Evolutionary conservation across 345 rosid genomes (phyloP), one percentile per base, ranked within the genome.

Genomic region (Tarenaya hassleriana): DNA sequence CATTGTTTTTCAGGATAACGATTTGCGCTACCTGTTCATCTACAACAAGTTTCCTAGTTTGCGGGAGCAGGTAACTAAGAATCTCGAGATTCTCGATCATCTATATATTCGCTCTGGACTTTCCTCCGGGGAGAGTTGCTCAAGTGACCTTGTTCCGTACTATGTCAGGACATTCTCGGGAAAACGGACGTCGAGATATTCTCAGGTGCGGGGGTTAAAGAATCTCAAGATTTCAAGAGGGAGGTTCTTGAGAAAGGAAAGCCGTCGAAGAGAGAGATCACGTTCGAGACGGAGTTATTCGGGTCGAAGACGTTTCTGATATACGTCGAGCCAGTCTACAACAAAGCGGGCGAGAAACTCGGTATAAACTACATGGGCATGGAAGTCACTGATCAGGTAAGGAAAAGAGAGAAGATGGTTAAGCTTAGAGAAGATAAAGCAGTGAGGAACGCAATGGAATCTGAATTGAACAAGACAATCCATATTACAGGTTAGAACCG

Each of bases 321-420:
- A 34, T 80, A 77, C 24, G 98, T 90, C n/a, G 91, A 84, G 50
- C 98, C 98, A 27, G 98, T 90, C 47, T 84, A 78, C 41, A 86
- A 81, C 82, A 90, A 86, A 69, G 66, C 89, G 46, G 72, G 78
- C 11, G 96, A 86, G 59, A 86, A 83, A 9, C 86, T 91, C 55
- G 98, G 98, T 50, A 73, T 91, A 41, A 91, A 91, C 50, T 91
- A 86, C 34, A 84, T 91, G 91, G 98, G 98, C 50, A 91, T 91
- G 98, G 98, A 91, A 45, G 79, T 87, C 24, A 82, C 96, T 41
- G 98, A 91, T 64, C 98, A 91, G 96, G 97, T 89, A 56, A 74
- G 70, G 38, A 92, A 87, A 75, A 75, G 98, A 50, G 95, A 92
- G 50, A 88, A 73, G 64, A 83, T 92, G 91, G 76, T 75, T 0